Evolutionary conservation across 2,329 filamentous ascomycete genomes (phyloP).

Genomic region (Colletotrichum cereale): DNA sequence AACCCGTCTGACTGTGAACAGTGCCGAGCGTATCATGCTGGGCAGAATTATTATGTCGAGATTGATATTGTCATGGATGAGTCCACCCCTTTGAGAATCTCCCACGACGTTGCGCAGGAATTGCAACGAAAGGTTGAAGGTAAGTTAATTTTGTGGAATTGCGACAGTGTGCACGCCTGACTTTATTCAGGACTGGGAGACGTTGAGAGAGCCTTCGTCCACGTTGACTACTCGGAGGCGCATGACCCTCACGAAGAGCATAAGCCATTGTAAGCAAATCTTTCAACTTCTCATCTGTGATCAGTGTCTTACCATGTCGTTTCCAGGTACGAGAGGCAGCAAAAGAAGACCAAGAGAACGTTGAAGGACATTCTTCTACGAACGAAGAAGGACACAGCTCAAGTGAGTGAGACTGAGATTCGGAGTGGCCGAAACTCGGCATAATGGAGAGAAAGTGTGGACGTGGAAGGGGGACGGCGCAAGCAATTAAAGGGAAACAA

Average conservation of each 20-base stretch:
- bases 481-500: slow-evolving; percentile 16
- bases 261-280: slow-evolving; percentile 50
- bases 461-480: neutral
- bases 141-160: slow-evolving; percentile 20
- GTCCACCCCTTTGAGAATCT: slow-evolving; percentile 64
- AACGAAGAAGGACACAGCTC: slow-evolving; percentile 37
- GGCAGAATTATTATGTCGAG: slow-evolving; percentile 72
- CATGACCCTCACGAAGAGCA: slow-evolving; percentile 53
- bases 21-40: slow-evolving; percentile 72
- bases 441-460: neutral
- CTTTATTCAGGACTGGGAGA: slow-evolving; percentile 45
- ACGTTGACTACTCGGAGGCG: slow-evolving; percentile 58
- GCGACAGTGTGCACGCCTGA: neutral
- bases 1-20: slow-evolving; percentile 40
- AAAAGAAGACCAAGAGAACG: slow-evolving; percentile 45
- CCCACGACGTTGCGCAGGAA: slow-evolving; percentile 71
- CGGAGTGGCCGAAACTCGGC: slow-evolving; percentile 12
- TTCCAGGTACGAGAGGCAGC: slow-evolving; percentile 47
- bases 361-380: slow-evolving; percentile 51
- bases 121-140: slow-evolving; percentile 73
- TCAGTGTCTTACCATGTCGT: neutral
- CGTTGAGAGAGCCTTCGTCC: slow-evolving; percentile 60
- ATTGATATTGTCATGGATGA: slow-evolving; percentile 73
- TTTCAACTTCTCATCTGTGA: slow-evolving; percentile 33
- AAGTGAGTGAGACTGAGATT: slow-evolving; percentile 29